Evolutionary conservation across 805 yeast species (phyloP).

Genomic region (Cyberlindnera maritima): DNA sequence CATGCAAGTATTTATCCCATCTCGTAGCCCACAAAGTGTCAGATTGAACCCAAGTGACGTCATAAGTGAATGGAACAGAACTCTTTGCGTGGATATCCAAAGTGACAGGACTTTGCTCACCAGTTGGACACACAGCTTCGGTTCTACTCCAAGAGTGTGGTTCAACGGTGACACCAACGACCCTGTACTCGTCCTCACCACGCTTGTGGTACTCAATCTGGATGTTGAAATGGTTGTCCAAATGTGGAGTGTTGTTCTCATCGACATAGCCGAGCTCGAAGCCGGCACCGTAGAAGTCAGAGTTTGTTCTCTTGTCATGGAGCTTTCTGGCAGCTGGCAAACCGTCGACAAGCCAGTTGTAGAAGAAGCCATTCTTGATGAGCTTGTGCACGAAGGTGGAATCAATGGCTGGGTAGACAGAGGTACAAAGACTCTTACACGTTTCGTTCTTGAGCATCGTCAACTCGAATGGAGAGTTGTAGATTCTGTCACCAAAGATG

Average conservation of each 20-base stretch:
- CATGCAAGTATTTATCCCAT: conserved; percentile 96
- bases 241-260: conserved; percentile 50
- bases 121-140: conserved; percentile 34
- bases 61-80: conserved; percentile 76
- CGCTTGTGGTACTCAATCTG: conserved; percentile 80
- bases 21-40: conserved; percentile 93
- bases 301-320: conserved; percentile 53
- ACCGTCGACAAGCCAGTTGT: conserved; percentile 94
- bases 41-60: conserved; percentile 69
- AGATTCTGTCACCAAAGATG: conserved; percentile 92
- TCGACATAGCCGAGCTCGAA: conserved; percentile 76
- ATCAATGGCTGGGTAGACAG: conserved; percentile 59
- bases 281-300: conserved; percentile 74
- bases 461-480: conserved; percentile 84
- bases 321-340: conserved; percentile 80
- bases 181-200: conserved; percentile 65
- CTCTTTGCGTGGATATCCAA: conserved; percentile 51
- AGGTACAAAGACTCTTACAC: conserved; percentile 67
- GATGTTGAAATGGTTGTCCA: conserved; percentile 81
- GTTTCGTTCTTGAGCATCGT: conserved; percentile 69
- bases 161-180: conserved; percentile 83
- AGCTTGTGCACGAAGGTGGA: conserved; percentile 73
- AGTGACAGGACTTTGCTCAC: conserved; percentile 38
- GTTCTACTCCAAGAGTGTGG: conserved; percentile 57
- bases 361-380: conserved; percentile 78